Evolutionary conservation across 345 rosid species (phyloP).

Genomic region (Punica granatum): DNA sequence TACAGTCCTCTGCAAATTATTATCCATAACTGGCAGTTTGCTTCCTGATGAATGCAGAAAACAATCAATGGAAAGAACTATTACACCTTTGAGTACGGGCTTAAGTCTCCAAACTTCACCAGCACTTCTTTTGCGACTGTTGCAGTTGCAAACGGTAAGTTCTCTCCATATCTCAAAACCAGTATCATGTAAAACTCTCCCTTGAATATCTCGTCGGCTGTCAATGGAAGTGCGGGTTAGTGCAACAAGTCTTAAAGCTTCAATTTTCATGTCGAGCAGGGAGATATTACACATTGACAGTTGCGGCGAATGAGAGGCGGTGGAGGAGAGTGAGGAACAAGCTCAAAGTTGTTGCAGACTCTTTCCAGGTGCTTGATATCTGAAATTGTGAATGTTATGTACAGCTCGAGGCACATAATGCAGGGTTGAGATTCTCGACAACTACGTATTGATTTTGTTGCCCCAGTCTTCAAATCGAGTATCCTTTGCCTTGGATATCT

Average conservation of each 20-base stretch:
- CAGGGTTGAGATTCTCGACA: neutral
- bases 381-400: conserved; percentile 14
- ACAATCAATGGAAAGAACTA: conserved; percentile 60
- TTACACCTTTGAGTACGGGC: conserved; percentile 69
- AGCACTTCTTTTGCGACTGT: conserved; percentile 66
- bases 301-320: conserved; percentile 66
- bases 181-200: neutral
- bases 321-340: conserved; percentile 55
- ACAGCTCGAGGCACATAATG: neutral
- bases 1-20: too few relatives aligned
- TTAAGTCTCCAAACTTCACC: conserved; percentile 59
- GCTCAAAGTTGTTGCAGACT: conserved; percentile 74
- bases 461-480: neutral
- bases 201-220: neutral
- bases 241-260: neutral
- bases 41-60: conserved; percentile 34
- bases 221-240: neutral
- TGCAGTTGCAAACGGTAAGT: conserved; percentile 61
- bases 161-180: neutral
- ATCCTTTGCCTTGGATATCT: neutral
- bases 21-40: neutral
- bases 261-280: conserved; percentile 22
- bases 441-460: neutral
- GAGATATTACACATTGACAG: conserved; percentile 66
- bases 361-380: conserved; percentile 57